Evolutionary conservation across 345 rosid species (phyloP), one percentile per base, ranked within the genome.

Genomic region (Barbarea vulgaris): DNA sequence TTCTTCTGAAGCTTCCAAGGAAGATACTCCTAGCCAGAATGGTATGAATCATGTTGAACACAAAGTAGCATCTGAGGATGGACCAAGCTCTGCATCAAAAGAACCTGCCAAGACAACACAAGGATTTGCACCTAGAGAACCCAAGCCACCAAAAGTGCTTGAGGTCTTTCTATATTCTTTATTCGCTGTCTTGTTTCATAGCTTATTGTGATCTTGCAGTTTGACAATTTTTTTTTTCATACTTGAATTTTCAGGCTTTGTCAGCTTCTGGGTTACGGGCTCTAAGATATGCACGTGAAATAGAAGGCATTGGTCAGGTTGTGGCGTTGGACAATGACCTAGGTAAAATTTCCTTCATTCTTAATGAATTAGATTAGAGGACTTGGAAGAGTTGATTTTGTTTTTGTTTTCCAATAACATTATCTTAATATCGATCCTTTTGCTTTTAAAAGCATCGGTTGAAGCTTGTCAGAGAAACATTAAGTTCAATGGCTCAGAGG

Each of bases 251-350:
- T 6, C 77, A 94, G 98, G 98, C 98, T 70, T 67, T 94, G 76
- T 90, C 98, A 17, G 97, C 96, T 67, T 94, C 98, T 41, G 98
- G 97, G 9, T 77, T 94, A 72, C 85, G 98, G 76, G 91, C 97
- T 80, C 70, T 90, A 28, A 90, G 98, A 81, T 94, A 94, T 82
- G 96, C 93, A 2, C 85, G 85, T 18, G 97, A 94, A 77, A 82
- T 94, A 14, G 93, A 89, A 78, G 97, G 87, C 76, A 84, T 94
- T 68, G 91, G 95, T 74, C 91, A 91, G 83, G 95, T 94, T 65
- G 89, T 94, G 69, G 96, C 98, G n/a, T 81, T 91, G 34, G 98
- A 94, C 77, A 94, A 94, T 84, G 98, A 94, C 72, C 77, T 55
- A 4, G 76, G 81, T 77, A 71, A 36, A 5, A 0, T 39, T 14